Evolutionary conservation across 106 monocot species (phyloP).

Genomic region (Phalaenopsis aphrodite): DNA sequence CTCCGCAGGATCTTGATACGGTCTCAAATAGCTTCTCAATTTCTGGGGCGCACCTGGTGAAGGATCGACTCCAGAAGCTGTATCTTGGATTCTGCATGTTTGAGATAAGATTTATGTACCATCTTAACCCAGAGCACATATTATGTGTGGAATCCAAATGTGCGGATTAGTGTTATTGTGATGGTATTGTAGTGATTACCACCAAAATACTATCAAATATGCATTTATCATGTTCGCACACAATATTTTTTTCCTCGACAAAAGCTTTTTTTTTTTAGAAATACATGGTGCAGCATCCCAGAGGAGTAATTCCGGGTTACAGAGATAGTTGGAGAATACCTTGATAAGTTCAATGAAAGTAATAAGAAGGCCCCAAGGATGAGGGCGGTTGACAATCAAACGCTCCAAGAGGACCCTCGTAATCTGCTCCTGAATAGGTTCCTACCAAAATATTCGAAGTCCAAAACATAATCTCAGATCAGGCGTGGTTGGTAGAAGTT

Average conservation of each 20-base stretch:
- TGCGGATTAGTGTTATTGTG: too few relatives aligned
- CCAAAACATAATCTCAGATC: too few relatives aligned
- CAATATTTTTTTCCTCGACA: too few relatives aligned
- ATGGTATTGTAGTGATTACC: too few relatives aligned
- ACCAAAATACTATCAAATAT: too few relatives aligned
- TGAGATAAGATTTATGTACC: not conserved
- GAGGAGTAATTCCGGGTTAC: too few relatives aligned
- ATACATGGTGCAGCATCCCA: too few relatives aligned
- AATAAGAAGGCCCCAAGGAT: conserved; percentile 92
- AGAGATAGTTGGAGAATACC: conserved; percentile 25
- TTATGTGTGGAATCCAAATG: not conserved
- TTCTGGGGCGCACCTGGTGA: conserved; percentile 69
- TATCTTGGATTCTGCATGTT: conserved; percentile 73
- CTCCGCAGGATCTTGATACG: conserved; percentile 73
- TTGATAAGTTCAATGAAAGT: conserved; percentile 96
- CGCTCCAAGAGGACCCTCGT: conserved; percentile 85
- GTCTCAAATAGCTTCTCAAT: conserved; percentile 87
- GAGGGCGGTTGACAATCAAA: conserved; percentile 83
- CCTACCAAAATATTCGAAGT: not conserved
- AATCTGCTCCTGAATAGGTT: conserved; percentile 67
- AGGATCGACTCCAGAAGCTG: conserved; percentile 75
- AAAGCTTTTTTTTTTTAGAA: too few relatives aligned
- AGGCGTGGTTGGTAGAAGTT: too few relatives aligned
- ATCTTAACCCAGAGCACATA: not conserved
- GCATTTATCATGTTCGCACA: too few relatives aligned